A percentile compares a stretch with the other conserved stretches of the same genome.
These are phyloP conservation scores for Verticillium klebahnii DNA, from an alignment of 2,329 filamentous ascomycete species.

Conservation along the genomic window DNA sequence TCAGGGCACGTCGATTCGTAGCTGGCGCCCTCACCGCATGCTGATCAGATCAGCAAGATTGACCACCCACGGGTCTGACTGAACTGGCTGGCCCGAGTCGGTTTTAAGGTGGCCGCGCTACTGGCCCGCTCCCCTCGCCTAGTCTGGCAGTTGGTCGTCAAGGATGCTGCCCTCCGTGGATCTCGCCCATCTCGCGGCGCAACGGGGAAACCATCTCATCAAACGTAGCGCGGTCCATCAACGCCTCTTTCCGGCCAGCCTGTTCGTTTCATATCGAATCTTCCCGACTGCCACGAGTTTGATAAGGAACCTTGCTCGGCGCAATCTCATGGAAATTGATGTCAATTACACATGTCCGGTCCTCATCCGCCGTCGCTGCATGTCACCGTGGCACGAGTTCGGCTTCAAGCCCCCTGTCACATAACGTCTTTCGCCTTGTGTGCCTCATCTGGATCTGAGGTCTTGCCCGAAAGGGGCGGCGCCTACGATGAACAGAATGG, in stretches of 20 bases:
- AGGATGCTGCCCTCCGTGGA: neutral
- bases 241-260: neutral
- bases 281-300: neutral
- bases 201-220: neutral
- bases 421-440: neutral
- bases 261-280: neutral
- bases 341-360: neutral
- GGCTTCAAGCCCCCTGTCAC: neutral
- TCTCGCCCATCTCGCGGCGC: neutral
- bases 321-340: slow-evolving; percentile 1
- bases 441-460: neutral
- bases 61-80: neutral
- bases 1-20: neutral
- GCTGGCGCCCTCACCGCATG: neutral
- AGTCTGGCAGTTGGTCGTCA: neutral
- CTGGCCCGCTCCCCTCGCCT: neutral
- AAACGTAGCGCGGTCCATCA: neutral
- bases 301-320: neutral
- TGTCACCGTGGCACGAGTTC: neutral
- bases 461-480: neutral
- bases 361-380: neutral
- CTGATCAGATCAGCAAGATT: neutral
- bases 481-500: neutral
- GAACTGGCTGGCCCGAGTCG: neutral
- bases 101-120: neutral